phyloP scores from a whole-genome alignment of 495 filamentous ascomycete genomes.

The Geopyxis carbonaria region DNA sequence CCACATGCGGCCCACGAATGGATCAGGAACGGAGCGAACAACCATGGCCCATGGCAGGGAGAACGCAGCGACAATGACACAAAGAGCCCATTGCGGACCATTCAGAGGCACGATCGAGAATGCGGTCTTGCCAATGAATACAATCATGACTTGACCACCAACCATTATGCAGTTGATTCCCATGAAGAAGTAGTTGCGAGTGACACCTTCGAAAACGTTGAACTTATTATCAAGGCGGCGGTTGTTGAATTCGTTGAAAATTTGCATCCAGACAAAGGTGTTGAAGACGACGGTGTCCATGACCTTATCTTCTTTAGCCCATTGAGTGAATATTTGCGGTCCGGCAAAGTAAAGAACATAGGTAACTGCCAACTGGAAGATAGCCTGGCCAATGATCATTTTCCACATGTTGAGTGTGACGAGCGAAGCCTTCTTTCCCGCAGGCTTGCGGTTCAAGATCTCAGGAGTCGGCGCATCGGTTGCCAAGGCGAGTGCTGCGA shows the following conservation, averaged over 20 bases:
- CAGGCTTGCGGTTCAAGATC: constrained; percentile 68
- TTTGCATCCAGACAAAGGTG: constrained; percentile 92
- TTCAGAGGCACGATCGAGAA: constrained; percentile 55
- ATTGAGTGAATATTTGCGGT: constrained; percentile 38
- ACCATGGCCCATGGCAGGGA: constrained; percentile 59
- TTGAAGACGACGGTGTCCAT: constrained; percentile 73
- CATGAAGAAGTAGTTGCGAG: constrained; percentile 64
- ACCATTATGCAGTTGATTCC: constrained; percentile 67
- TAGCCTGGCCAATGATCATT: constrained; percentile 76
- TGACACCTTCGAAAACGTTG: constrained; percentile 75
- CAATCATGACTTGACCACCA: constrained; percentile 62
- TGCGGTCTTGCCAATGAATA: constrained; percentile 55
- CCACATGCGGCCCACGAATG: constrained; percentile 32
- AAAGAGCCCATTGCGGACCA: constrained; percentile 57
- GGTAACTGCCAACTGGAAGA: constrained; percentile 65
- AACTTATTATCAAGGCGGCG: constrained; percentile 74
- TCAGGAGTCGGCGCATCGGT: constrained; percentile 68
- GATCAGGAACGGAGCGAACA: constrained; percentile 50
- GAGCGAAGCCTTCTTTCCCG: constrained; percentile 56
- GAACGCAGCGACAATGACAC: constrained; percentile 49
- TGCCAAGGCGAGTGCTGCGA: constrained; percentile 70
- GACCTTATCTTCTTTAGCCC: constrained; percentile 29
- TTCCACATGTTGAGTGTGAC: constrained; percentile 88
- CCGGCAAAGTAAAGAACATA: constrained; percentile 65
- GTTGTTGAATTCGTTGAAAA: constrained; percentile 92